Base-by-base conservation (phyloP, 108 stramenopile genomes). In the Chaetoceros muelleri region DNA sequence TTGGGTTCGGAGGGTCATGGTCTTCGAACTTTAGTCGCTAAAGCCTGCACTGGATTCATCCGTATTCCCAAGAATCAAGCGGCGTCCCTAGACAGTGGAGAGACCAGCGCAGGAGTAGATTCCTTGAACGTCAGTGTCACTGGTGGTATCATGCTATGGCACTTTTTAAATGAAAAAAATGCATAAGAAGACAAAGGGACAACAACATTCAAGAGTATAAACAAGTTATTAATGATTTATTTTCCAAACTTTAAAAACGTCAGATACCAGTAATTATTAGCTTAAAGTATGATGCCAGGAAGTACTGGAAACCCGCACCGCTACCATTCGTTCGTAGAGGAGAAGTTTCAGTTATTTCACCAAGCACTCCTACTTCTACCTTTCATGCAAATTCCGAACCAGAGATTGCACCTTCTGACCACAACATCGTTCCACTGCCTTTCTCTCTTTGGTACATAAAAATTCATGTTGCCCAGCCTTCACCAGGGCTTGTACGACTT, bases 51-150 rank as follows among this genome's bases (percentile, higher is more conserved):
- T 5, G 86, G 80, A 29, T 88, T 96, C 69, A 94, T 98, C 0
- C 59, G 71, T n/a, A 87, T 97, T 54, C 81, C 85, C 21, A 75
- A 82, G 10, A 80, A 74, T 22, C 25, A 28, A 47, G 19, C 29
- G 23, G 53, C 29, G 17, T n/a, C 22, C 22, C 17, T 20, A 27
- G 76, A 63, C 19, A 76, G 67, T 45, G 69, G 45, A 8, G 60
- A 47, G 10, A 28, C 55, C 1, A 51, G 57, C 28, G 72, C 67
- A 8, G 87, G 79, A 20, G 95, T 98, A 0, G 97, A 98, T 66
- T 96, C 95, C 1, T 62, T 98, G 49, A 98, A 98, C 72, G 97
- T 98, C 44, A 91, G 93, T 64, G 97, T 98, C 1, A 90, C 91
- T 21, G 95, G 94, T 7, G 97, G 94, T 1, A 95, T 98, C 24